Base-by-base conservation (phyloP, 345 rosid genomes). In the Populus simonii region DNA sequence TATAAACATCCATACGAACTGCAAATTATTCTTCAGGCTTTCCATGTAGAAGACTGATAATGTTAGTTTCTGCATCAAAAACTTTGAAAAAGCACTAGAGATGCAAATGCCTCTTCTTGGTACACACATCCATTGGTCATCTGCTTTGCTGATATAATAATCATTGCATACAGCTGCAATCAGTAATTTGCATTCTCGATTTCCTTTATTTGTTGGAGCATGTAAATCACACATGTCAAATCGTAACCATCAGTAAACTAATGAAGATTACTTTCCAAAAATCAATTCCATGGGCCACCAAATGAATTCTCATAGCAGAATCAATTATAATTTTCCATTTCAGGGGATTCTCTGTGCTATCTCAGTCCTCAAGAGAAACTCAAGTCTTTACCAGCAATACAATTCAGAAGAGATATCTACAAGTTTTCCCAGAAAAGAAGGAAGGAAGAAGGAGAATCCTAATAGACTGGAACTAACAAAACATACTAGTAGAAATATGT, bases 401-500 rank as follows among this genome's bases (percentile, higher is more conserved):
- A 49, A 47, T 22, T 33, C 17, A 71, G 55, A 2, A 17, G 11
- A 49, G 22, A 71, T 49, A 25, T 45, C 27, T 23, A 23, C 23
- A 10, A n/a, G 47, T 7, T 68, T 68, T 68, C 71, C 71, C 39
- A n/a, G 53, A 72, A 47, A 70, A 63, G 33, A 70, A 63, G 33
- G 35, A 38, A 59, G 25, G n/a, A 11, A 23, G 63, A 55, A 55
- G n/a, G 65, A 59, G 65, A 59, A 59, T 9, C 63, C 27, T 23
- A 36, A 2, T 23, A 51, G 49, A 68, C 25, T 23, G 51, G 36
- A 23, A 51, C 63, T 29, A 53, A 10, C 41, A 17, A 16, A 76
- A 65, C 41, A 67, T 13, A 0, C 70, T 20, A 18, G 13, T 3
- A n/a, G 12, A 67, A 35, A 67, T 18, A 29, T 36, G 18, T 31